A percentile compares a stretch with the other conserved stretches of the same genome.
Conservation (phyloP, 2,329 filamentous ascomycete species). For the Pseudogymnoascus sp. region DNA sequence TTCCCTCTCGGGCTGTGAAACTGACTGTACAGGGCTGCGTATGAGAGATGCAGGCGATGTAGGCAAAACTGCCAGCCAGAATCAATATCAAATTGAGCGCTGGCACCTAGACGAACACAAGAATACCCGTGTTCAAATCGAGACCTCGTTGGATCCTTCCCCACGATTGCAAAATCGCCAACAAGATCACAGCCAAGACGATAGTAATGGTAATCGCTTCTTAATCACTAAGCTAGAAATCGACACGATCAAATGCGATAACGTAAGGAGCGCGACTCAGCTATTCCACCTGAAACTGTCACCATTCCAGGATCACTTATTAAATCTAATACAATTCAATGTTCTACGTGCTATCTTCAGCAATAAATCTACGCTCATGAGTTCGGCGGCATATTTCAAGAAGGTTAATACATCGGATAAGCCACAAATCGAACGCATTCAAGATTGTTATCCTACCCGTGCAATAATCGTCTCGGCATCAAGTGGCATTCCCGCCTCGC, state of each 20-base stretch:
- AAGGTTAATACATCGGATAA: background rate
- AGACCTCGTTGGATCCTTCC: background rate
- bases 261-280: background rate
- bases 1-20: background rate
- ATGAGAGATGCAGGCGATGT: background rate
- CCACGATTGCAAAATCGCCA: background rate
- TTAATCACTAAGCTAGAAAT: background rate
- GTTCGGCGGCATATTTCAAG: background rate
- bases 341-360: background rate
- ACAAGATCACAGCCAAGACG: background rate
- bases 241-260: background rate
- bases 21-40: background rate
- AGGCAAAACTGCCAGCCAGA: background rate
- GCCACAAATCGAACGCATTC: background rate
- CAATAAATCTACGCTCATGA: background rate
- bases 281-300: background rate
- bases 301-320: background rate
- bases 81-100: background rate
- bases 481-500: slow-evolving; percentile 10
- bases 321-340: background rate
- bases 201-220: background rate
- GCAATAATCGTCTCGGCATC: background rate
- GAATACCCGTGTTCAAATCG: background rate
- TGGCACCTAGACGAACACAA: background rate
- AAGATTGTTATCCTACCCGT: background rate